Base-by-base conservation (phyloP, 768 basidiomycete genomes). In the Pleurotus platypus region DNA sequence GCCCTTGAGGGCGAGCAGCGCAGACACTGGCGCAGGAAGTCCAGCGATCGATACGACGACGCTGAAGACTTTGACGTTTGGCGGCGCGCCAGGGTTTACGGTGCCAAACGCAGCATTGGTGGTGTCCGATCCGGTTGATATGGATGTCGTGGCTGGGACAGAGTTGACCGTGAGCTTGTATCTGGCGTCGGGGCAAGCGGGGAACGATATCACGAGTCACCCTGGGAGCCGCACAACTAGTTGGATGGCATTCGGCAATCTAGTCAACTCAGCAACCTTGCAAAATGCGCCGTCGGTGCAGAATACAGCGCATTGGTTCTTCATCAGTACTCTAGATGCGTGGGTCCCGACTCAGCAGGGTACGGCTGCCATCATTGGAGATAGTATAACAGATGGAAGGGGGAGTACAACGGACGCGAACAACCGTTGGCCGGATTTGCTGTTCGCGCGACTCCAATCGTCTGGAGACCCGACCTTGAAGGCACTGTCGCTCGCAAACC, bases 361-460 rank as follows among this genome's bases (percentile, higher is more conserved):
- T 30, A 65, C 72, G 5, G 68, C 79, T 24, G 73, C 71, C 27
- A 74, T 82, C 56, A 72, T 82, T 27, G 80, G 80, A 4, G 80
- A 82, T 66, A 80, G 78, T 62, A 78, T 80, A 56, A 82, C 80
- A 1, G 80, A 82, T 58, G 80, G 80, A 15, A 73, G 79, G 27
- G 79, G 71, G 37, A 78, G 76, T 63, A 69, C 67, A 48, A 74
- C 70, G 11, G 71, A 82, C 61, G 61, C 57, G 46, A 80, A 82
- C 63, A 72, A 80, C 68, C 70, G 80, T 26, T 80, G 80, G 79
- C 78, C 80, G 16, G 79, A 82, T 65, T 75, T 74, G 20, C 64
- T 82, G 40, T 69, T 78, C 30, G 71, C 69, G 1, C 72, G 72
- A 16, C 71, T 78, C 63, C 77, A 78, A 58, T 24, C 51, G 5